Percentiles rank a stretch among this genome's conserved stretches.
Evolutionary conservation across 768 basidiomycete species (phyloP).

Genomic region (Boletus pseudopeckii): DNA sequence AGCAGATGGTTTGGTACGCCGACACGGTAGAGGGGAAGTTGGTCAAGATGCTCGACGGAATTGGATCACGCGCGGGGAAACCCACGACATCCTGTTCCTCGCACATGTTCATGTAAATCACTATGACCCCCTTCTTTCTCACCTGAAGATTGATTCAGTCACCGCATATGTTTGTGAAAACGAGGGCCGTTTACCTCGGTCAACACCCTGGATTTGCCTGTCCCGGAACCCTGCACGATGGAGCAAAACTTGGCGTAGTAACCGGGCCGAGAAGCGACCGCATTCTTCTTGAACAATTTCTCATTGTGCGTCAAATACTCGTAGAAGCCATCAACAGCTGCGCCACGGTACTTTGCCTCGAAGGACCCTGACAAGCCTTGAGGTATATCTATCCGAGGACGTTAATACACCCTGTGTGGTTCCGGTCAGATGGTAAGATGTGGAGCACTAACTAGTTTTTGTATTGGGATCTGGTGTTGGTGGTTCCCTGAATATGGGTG

Average conservation of each 20-base stretch:
- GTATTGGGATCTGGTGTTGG: no score
- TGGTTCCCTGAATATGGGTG: no score
- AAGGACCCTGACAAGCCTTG: background rate
- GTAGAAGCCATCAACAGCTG: constrained; percentile 1
- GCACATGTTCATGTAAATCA: background rate
- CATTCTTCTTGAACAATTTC: background rate
- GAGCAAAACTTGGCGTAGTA: constrained; percentile 7
- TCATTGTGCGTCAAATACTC: constrained; percentile 5
- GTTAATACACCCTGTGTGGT: no score
- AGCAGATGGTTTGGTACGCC: constrained; percentile 1
- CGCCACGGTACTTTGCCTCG: background rate
- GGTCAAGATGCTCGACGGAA: background rate
- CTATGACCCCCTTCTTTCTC: background rate
- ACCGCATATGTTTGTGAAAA: background rate
- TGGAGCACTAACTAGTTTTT: no score
- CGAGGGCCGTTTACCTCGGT: background rate
- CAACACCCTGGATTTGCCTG: constrained; percentile 4
- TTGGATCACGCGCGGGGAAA: no score
- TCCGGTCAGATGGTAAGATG: no score
- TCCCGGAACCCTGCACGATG: constrained; percentile 6
- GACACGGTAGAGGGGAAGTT: background rate
- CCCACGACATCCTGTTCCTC: background rate
- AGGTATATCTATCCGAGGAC: background rate
- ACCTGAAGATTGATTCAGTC: background rate
- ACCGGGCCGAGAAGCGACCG: no score